These are phyloP conservation scores for Boechera retrofracta DNA, from an alignment of 345 rosid species.

Conservation along the genomic window DNA sequence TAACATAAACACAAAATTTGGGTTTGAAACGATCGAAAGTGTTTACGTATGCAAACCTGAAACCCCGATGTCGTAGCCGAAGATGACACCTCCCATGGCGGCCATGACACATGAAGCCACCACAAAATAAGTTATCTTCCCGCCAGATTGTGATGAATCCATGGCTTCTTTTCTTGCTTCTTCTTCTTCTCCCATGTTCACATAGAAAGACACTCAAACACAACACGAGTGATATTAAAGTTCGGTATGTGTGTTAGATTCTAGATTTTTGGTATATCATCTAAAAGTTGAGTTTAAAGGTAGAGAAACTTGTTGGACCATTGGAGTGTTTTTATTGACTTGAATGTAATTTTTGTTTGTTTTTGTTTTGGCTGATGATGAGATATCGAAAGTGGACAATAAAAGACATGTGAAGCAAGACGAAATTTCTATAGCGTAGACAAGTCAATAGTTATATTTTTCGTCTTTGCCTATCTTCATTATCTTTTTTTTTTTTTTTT, in stretches of 20 bases:
- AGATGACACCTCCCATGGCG: slow-evolving; percentile 87
- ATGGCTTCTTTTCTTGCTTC: slow-evolving; percentile 43
- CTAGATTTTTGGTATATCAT: background rate
- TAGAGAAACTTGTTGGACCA: slow-evolving; percentile 17
- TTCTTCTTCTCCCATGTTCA: slow-evolving; percentile 25
- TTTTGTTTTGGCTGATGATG: slow-evolving; percentile 13
- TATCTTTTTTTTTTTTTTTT: background rate
- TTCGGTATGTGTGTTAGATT: background rate
- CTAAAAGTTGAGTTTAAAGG: slow-evolving; percentile 9
- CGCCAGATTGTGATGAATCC: slow-evolving; percentile 56
- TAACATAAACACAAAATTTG: background rate
- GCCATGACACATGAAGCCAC: slow-evolving; percentile 81
- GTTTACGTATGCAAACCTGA: slow-evolving; percentile 52
- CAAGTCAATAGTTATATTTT: slow-evolving; percentile 19
- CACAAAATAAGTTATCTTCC: slow-evolving; percentile 64
- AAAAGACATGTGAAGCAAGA: background rate
- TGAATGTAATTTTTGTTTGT: slow-evolving; percentile 23
- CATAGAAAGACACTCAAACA: slow-evolving; percentile 9
- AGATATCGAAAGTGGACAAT: slow-evolving; percentile 22
- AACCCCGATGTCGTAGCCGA: slow-evolving; percentile 89
- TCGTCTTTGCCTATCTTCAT: slow-evolving; percentile 1
- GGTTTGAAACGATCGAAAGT: background rate
- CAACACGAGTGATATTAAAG: background rate
- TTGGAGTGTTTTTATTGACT: slow-evolving; percentile 4
- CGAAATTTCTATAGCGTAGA: slow-evolving; percentile 13